phyloP scores from a whole-genome alignment of 257 asterid genomes.

The Cruciata laevipes region DNA sequence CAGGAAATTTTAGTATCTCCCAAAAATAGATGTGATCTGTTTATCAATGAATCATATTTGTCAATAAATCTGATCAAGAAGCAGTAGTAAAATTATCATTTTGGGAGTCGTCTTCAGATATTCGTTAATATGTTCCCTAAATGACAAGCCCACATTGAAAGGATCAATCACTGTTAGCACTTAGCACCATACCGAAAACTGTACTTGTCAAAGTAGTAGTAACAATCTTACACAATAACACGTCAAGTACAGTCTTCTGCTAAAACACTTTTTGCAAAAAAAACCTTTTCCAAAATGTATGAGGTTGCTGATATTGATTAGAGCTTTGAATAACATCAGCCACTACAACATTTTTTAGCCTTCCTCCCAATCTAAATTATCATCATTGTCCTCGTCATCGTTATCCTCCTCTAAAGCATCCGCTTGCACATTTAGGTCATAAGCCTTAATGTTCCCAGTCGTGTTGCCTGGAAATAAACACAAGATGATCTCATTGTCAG shows the following conservation, averaged over 20 bases:
- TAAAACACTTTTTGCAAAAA: too few relatives aligned
- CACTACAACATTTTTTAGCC: constrained; percentile 30
- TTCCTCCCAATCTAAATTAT: constrained; percentile 75
- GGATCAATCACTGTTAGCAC: neutral
- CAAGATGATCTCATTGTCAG: constrained; percentile 1
- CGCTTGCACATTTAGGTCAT: constrained; percentile 68
- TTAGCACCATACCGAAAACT: too few relatives aligned
- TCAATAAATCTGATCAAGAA: too few relatives aligned
- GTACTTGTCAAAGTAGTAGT: too few relatives aligned
- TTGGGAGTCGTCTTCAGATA: neutral
- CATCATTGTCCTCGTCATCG: constrained; percentile 35
- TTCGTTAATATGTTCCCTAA: neutral
- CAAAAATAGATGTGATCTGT: neutral
- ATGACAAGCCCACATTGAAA: neutral
- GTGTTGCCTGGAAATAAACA: constrained; percentile 31
- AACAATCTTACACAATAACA: neutral
- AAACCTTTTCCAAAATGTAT: neutral
- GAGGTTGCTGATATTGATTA: neutral
- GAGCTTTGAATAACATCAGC: neutral
- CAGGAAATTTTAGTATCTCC: neutral
- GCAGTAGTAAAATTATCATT: too few relatives aligned
- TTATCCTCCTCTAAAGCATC: constrained; percentile 38
- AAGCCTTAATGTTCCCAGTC: constrained; percentile 40
- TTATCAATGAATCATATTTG: too few relatives aligned
- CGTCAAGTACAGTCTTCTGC: neutral